Evolutionary conservation across 2,329 filamentous ascomycete species (phyloP), one percentile per base, ranked within the genome.

Genomic region (Sporothrix luriei): DNA sequence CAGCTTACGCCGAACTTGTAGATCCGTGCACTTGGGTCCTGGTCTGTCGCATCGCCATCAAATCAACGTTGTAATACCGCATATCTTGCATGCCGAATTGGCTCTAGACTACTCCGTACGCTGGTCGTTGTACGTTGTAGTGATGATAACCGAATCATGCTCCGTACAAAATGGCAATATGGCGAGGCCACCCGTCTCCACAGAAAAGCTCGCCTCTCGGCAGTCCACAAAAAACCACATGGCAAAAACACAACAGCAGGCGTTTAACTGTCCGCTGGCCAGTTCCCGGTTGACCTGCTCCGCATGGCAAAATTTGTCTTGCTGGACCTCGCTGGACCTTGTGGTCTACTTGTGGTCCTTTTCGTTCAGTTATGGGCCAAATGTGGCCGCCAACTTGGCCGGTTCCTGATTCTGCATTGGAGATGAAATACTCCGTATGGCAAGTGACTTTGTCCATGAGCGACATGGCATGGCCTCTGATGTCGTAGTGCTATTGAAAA

Each of bases 221-320:
- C 38, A 40, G 21, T 51, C 62, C 62, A 52, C 62, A 65, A 65
- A 65, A 68, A 52, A 52, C 55, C 68, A 69, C 48, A 65, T 69
- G 68, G 46, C 68, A 51, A 43, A 38, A 38, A 19, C 57, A 61
- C 19, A 38, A n/a, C n/a, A n/a, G n/a, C n/a, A n/a, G n/a, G n/a
- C n/a, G n/a, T n/a, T n/a, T n/a, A n/a, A n/a, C n/a, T n/a, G n/a
- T n/a, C n/a, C 16, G 55, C 26, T 19, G 13, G 26, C n/a, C 14
- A 13, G 21, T 57, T 33, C 54, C 33, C 14, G 7, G 13, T 29
- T 38, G 33, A 21, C 33, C 55, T 6, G 24, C 16, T 13, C 57
- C 5, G 38, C 57, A 19, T 62, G 9, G 6, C 38, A 46, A 16
- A 57, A 14, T 21, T 49, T 49, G 48, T 19, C 5, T n/a, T 48